Evolutionary conservation across 1,139 yeast species (phyloP).

Genomic region (Sugiyamaella novakii): DNA sequence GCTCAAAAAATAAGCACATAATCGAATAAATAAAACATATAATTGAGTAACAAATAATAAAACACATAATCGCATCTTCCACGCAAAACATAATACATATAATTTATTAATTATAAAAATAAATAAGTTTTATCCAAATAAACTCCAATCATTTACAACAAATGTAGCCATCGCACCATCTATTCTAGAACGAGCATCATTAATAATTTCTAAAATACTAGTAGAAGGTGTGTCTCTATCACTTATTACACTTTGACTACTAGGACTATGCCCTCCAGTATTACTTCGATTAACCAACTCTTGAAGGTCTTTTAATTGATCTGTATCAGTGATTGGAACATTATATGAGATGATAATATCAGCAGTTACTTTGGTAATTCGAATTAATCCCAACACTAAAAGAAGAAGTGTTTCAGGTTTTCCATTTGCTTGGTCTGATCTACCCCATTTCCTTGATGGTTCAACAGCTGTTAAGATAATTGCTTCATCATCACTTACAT

Average conservation of each 20-base stretch:
- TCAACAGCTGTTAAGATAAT: conserved; percentile 41
- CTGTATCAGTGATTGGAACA: conserved; percentile 44
- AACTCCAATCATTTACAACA: conserved; percentile 14
- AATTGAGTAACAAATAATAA: too few species aligned
- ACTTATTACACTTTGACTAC: conserved; percentile 1
- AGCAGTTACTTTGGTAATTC: conserved; percentile 55
- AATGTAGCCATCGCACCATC: conserved; percentile 8
- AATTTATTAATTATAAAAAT: too few species aligned
- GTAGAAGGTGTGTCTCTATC: background rate
- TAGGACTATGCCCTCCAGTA: conserved; percentile 8
- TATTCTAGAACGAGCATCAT: conserved; percentile 10
- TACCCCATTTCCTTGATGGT: conserved; percentile 54
- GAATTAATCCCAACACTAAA: conserved; percentile 55
- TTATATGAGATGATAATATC: conserved; percentile 67
- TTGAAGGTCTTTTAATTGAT: conserved; percentile 7
- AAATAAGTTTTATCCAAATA: conserved; percentile 6
- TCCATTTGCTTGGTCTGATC: conserved; percentile 36
- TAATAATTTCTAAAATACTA: conserved; percentile 4
- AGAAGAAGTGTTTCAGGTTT: conserved; percentile 16
- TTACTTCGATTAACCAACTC: conserved; percentile 2
- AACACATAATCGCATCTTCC: too few species aligned
- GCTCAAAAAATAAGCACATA: too few species aligned
- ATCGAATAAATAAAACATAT: too few species aligned
- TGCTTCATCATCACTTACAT: conserved; percentile 8
- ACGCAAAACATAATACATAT: too few species aligned